A percentile compares a stretch with the other conserved stretches of the same genome.
These are phyloP conservation scores for Hemileccinum rubropunctum DNA, from an alignment of 768 basidiomycete genomes.

Conservation along the genomic window DNA sequence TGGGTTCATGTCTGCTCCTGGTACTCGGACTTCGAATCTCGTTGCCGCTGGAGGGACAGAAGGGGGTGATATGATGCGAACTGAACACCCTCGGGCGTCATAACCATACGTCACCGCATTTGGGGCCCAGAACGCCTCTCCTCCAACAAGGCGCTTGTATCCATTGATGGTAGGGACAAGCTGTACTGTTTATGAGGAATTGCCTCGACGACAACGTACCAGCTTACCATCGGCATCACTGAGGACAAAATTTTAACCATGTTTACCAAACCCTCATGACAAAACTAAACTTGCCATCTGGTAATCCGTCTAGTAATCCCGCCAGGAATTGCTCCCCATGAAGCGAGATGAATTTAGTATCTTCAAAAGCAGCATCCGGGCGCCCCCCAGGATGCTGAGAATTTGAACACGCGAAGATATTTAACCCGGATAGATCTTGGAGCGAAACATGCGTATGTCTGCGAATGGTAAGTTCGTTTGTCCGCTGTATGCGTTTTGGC, in stretches of 20 bases:
- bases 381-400: slow-evolving; percentile 63
- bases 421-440: slow-evolving; percentile 62
- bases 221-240: slow-evolving; percentile 81
- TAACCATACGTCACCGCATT: slow-evolving; percentile 94
- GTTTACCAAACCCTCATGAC: neutral
- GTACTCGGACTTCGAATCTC: slow-evolving; percentile 89
- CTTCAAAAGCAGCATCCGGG: slow-evolving; percentile 67
- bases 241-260: slow-evolving; percentile 1
- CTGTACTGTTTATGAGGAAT: slow-evolving; percentile 33
- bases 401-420: slow-evolving; percentile 74
- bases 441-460: slow-evolving; percentile 94
- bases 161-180: slow-evolving; percentile 91
- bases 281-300: slow-evolving; percentile 61
- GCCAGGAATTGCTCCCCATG: slow-evolving; percentile 93
- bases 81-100: slow-evolving; percentile 89
- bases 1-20: slow-evolving; percentile 97
- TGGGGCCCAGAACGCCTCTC: slow-evolving; percentile 93
- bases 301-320: slow-evolving; percentile 83
- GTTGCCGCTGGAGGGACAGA: slow-evolving; percentile 79
- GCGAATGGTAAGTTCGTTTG: slow-evolving; percentile 1
- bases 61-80: slow-evolving; percentile 91
- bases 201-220: too few relatives aligned
- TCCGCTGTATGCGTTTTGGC: slow-evolving; percentile 8
- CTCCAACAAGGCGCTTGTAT: slow-evolving; percentile 94
- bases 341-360: slow-evolving; percentile 81